These are phyloP conservation scores for Tolypocladium guangdongense DNA, from an alignment of 2,329 filamentous ascomycete genomes.

Conservation along the genomic window DNA sequence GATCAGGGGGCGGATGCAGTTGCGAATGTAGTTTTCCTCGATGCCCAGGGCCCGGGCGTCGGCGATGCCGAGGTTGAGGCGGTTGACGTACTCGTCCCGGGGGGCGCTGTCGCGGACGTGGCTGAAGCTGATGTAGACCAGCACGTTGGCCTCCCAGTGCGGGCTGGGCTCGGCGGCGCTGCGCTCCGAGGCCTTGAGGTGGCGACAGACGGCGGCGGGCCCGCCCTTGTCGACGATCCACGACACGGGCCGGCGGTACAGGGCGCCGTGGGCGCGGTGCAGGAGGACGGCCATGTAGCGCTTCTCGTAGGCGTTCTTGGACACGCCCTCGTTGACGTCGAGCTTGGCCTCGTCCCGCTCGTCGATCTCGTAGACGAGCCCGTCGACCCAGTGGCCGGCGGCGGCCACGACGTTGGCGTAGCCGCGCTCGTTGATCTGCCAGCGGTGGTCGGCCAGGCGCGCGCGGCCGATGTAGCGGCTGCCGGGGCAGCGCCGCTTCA, in stretches of 20 bases:
- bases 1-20: slow-evolving; percentile 25
- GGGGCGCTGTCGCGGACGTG: slow-evolving; percentile 22
- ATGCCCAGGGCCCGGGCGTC: slow-evolving; percentile 25
- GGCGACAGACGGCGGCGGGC: slow-evolving; percentile 14
- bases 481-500: slow-evolving; percentile 30
- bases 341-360: slow-evolving; percentile 25
- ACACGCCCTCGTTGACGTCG: slow-evolving; percentile 29
- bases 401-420: slow-evolving; percentile 30
- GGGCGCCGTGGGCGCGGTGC: slow-evolving; percentile 16
- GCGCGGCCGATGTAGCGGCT: slow-evolving; percentile 28
- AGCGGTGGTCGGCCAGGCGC: slow-evolving; percentile 26
- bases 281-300: slow-evolving; percentile 20
- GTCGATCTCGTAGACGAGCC: slow-evolving; percentile 29
- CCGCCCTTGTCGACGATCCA: slow-evolving; percentile 27
- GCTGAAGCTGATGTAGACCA: slow-evolving; percentile 28
- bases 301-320: slow-evolving; percentile 27
- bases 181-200: slow-evolving; percentile 8
- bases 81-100: slow-evolving; percentile 27
- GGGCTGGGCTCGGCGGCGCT: slow-evolving; percentile 6
- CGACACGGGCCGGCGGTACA: slow-evolving; percentile 24
- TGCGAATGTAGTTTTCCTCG: slow-evolving; percentile 22
- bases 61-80: slow-evolving; percentile 25
- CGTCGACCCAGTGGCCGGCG: slow-evolving; percentile 25
- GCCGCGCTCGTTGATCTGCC: slow-evolving; percentile 37
- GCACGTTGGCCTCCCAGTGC: slow-evolving; percentile 18